These are phyloP conservation scores for Macrolepiota albuminosa DNA, from an alignment of 768 basidiomycete species.

Conservation along the genomic window DNA sequence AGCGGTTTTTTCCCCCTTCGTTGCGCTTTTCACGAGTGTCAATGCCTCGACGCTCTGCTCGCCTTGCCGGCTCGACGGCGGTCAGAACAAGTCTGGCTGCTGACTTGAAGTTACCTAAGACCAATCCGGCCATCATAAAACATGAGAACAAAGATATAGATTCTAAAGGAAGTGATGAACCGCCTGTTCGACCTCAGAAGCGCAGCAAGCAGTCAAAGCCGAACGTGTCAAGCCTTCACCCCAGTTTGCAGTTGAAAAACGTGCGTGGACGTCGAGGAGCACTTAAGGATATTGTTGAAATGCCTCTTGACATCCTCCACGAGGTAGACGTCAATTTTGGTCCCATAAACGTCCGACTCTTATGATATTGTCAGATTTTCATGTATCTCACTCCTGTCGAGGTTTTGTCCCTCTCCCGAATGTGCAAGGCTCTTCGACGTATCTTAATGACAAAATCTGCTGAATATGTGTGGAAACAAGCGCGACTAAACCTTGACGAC, in stretches of 20 bases:
- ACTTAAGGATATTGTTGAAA: slow-evolving; percentile 16
- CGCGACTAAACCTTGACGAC: slow-evolving; percentile 2
- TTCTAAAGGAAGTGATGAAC: not conserved
- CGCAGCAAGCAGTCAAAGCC: not conserved
- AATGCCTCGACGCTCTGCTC: not conserved
- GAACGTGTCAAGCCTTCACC: not conserved
- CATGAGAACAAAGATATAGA: not conserved
- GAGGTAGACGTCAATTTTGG: slow-evolving; percentile 17
- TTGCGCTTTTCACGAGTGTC: not conserved
- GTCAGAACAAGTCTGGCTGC: not conserved
- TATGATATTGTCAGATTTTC: slow-evolving; percentile 26
- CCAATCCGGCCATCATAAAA: not conserved
- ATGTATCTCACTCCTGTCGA: slow-evolving; percentile 28
- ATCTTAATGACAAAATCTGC: slow-evolving; percentile 17
- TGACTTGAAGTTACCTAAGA: not conserved
- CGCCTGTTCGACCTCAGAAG: not conserved
- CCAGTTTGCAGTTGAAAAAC: not conserved
- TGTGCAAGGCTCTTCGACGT: slow-evolving; percentile 25
- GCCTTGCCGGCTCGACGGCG: not conserved
- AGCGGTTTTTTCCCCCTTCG: too few species aligned
- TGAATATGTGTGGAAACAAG: slow-evolving; percentile 5
- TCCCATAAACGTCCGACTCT: too few species aligned
- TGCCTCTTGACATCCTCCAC: slow-evolving; percentile 26
- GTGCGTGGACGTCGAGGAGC: slow-evolving; percentile 12
- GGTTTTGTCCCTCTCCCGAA: slow-evolving; percentile 32